Evolutionary conservation across 2,329 filamentous ascomycete genomes (phyloP).

Genomic region (Arachnopeziza araneosa): DNA sequence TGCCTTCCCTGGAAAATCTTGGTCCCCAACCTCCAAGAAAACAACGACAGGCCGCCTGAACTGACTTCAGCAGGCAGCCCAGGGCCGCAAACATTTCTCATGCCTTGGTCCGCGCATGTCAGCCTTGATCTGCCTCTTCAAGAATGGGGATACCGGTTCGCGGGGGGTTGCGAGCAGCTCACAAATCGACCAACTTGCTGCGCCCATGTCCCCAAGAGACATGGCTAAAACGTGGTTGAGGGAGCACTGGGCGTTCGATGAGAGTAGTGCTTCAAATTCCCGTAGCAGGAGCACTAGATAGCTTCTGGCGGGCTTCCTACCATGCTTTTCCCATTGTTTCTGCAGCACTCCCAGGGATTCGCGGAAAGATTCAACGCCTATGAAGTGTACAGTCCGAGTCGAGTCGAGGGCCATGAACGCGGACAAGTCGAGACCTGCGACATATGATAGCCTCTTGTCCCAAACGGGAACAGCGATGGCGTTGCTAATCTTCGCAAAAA

Average conservation of each 20-base stretch:
- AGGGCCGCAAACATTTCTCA: neutral
- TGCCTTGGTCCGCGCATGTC: neutral
- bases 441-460: neutral
- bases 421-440: neutral
- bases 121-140: neutral
- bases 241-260: neutral
- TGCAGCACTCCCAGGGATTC: neutral
- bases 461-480: neutral
- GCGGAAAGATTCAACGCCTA: neutral
- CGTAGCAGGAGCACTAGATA: too few relatives aligned
- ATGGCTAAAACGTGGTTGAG: constrained; percentile 13
- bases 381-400: too few relatives aligned
- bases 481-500: neutral
- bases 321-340: neutral
- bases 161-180: constrained; percentile 9
- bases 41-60: constrained; percentile 9
- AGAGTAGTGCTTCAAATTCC: too few relatives aligned
- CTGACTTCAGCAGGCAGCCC: neutral
- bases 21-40: constrained; percentile 14
- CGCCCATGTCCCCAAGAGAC: constrained; percentile 11
- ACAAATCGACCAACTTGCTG: neutral
- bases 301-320: neutral
- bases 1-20: constrained; percentile 10
- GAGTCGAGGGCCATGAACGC: too few relatives aligned
- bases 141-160: constrained; percentile 11